Percentiles rank a stretch among this genome's conserved stretches.
Conservation (phyloP, 306 rosid genomes). For the Betula pendula region DNA sequence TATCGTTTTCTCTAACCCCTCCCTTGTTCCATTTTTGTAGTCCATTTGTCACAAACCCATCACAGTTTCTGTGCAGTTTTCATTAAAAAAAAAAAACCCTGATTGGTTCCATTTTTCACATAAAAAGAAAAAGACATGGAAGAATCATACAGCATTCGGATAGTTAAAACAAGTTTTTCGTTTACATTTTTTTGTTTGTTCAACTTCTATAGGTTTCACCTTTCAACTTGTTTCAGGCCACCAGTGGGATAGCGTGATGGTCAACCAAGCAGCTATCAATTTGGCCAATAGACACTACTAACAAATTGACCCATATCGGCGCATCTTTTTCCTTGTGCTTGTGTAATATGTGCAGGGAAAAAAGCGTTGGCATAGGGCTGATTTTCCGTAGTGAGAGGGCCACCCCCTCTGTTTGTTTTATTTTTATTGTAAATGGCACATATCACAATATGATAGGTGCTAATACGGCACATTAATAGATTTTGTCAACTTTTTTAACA, state of each 20-base stretch:
- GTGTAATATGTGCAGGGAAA: no score
- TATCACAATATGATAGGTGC: no score
- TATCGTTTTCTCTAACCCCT: background rate
- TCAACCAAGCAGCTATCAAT: constrained; percentile 52
- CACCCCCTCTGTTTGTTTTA: no score
- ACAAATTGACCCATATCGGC: no score
- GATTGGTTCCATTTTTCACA: constrained; percentile 5
- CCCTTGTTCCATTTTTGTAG: constrained; percentile 30
- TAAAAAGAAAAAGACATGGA: constrained; percentile 7
- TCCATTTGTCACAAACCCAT: constrained; percentile 12
- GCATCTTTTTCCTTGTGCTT: no score
- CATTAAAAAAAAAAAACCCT: background rate
- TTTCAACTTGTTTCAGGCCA: constrained; percentile 42
- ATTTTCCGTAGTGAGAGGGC: no score
- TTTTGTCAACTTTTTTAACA: no score
- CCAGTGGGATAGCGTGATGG: constrained; percentile 60
- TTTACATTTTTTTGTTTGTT: constrained; percentile 32
- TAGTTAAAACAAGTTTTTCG: background rate
- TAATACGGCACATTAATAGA: no score
- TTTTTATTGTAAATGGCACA: no score
- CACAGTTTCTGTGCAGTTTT: constrained; percentile 30
- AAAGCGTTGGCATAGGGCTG: no score
- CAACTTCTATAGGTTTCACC: constrained; percentile 27
- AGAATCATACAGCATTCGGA: no score
- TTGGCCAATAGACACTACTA: no score